Conservation (phyloP, 169 alveolate genomes). For the Babesia caballi region DNA sequence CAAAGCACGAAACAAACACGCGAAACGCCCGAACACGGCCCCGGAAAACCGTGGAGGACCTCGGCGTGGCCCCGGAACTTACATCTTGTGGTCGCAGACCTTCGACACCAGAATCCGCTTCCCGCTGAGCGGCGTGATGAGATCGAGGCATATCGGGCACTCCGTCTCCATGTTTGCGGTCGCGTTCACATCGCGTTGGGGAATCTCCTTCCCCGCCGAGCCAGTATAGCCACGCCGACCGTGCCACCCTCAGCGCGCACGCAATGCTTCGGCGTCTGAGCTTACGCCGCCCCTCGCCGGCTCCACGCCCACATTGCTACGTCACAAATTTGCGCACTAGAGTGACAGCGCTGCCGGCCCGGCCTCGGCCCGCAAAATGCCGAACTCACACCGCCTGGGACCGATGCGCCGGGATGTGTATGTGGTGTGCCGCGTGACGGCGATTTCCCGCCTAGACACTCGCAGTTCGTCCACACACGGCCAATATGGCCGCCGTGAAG, state of each 20-base stretch:
- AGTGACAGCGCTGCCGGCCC: too few relatives aligned
- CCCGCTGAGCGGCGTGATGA: conserved; percentile 60
- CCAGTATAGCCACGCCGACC: too few relatives aligned
- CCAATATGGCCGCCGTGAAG: conserved; percentile 54
- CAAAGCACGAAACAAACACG: background rate
- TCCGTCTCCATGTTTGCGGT: conserved; percentile 50
- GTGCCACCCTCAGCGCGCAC: too few relatives aligned
- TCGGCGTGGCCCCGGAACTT: background rate
- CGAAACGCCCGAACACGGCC: background rate
- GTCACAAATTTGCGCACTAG: too few relatives aligned
- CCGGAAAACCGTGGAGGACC: too few relatives aligned
- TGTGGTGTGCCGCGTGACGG: conserved; percentile 3
- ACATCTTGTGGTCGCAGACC: conserved; percentile 63
- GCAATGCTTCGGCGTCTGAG: too few relatives aligned
- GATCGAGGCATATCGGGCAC: conserved; percentile 66
- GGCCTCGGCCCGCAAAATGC: too few relatives aligned
- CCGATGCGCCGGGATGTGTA: conserved; percentile 21
- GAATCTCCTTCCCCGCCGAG: background rate
- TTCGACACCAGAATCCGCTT: conserved; percentile 59
- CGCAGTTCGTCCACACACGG: background rate
- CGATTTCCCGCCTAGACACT: background rate
- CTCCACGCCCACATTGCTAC: too few relatives aligned
- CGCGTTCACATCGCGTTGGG: too few relatives aligned
- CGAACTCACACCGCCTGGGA: too few relatives aligned
- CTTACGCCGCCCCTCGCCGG: too few relatives aligned